Percentiles rank a stretch among this genome's conserved stretches.
These are phyloP conservation scores for Stylonectria norvegica DNA, from an alignment of 2,329 filamentous ascomycete species.

Conservation along the genomic window DNA sequence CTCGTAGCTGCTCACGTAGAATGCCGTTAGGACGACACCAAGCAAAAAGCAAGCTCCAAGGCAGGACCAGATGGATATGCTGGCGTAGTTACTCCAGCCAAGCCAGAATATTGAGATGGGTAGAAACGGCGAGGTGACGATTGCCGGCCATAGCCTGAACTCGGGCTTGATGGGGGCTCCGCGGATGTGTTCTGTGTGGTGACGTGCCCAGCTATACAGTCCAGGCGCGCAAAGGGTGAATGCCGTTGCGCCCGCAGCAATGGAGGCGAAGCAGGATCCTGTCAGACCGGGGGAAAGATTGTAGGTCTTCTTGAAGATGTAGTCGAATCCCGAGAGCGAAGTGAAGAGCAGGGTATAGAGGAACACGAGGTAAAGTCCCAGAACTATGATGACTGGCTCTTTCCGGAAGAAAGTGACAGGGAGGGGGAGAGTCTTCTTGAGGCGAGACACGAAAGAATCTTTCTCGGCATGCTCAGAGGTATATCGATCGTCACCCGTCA, in stretches of 20 bases:
- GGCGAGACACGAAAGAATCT: conserved; percentile 34
- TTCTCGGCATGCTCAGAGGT: conserved; percentile 41
- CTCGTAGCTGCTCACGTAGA: conserved; percentile 51
- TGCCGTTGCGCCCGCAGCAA: conserved; percentile 37
- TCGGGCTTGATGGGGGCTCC: conserved; percentile 45
- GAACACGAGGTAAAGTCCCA: conserved; percentile 45
- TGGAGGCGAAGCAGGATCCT: conserved; percentile 45
- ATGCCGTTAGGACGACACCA: conserved; percentile 46
- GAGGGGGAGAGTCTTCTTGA: conserved; percentile 37
- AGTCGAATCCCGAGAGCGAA: conserved; percentile 48
- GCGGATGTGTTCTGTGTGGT: conserved; percentile 39
- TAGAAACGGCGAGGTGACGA: conserved; percentile 47
- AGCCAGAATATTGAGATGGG: conserved; percentile 56
- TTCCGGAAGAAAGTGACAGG: conserved; percentile 40
- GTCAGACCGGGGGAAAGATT: conserved; percentile 41
- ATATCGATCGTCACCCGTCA: conserved; percentile 45
- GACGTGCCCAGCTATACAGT: conserved; percentile 42
- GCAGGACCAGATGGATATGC: conserved; percentile 47
- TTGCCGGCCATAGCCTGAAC: conserved; percentile 51
- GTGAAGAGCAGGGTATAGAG: conserved; percentile 45
- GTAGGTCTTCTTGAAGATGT: conserved; percentile 50
- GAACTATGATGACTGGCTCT: conserved; percentile 46
- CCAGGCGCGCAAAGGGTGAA: conserved; percentile 41
- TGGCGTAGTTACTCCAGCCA: conserved; percentile 47
- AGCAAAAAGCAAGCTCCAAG: conserved; percentile 50